phyloP scores from a whole-genome alignment of 345 rosid genomes.

The Isatis tinctoria region DNA sequence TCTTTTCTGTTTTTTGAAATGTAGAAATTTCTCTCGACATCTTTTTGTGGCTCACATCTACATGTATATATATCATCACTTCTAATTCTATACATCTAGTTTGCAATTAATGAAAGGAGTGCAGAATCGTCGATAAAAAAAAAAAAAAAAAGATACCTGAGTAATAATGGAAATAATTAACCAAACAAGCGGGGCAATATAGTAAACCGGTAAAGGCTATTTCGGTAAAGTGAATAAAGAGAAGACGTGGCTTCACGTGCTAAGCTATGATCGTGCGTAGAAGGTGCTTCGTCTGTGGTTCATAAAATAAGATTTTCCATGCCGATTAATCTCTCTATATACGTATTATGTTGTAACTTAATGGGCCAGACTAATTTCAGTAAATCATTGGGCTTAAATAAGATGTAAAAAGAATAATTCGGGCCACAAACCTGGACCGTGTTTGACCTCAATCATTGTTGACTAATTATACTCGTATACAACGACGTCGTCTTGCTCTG shows the following conservation, averaged over 20 bases:
- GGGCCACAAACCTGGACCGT: constrained; percentile 11
- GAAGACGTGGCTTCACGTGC: constrained; percentile 36
- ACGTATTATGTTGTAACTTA: no score
- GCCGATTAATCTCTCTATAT: neutral
- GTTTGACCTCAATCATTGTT: neutral
- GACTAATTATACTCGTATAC: neutral
- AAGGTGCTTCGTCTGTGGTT: constrained; percentile 16
- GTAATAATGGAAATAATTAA: neutral
- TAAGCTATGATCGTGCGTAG: constrained; percentile 27
- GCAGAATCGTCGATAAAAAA: no score
- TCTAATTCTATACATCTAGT: neutral
- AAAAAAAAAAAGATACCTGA: neutral
- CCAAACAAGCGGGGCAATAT: neutral
- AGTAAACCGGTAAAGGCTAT: neutral
- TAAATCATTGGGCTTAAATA: neutral
- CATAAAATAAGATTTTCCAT: neutral
- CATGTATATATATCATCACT: neutral
- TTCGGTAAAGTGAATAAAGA: constrained; percentile 1
- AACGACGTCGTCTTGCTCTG: neutral
- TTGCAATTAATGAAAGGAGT: no score
- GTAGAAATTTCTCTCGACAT: neutral
- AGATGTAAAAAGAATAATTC: neutral
- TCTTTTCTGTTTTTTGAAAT: neutral
- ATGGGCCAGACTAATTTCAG: neutral
- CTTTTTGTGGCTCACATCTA: no score